phyloP scores from a whole-genome alignment of 2,329 filamentous ascomycete genomes.

The Pseudogymnoascus sp. region DNA sequence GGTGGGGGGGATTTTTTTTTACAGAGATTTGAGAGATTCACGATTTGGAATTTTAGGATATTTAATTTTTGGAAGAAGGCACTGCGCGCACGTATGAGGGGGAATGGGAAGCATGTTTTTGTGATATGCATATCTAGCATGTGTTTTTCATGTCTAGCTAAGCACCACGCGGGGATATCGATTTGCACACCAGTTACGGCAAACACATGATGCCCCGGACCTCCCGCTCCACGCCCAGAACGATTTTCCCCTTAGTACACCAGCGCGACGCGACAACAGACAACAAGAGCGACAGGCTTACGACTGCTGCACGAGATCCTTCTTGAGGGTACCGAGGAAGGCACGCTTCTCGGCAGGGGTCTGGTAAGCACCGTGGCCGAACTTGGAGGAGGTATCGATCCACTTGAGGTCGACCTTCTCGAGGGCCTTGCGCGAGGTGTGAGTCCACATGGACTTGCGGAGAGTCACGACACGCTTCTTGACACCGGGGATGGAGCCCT shows the following conservation, averaged over 20 bases:
- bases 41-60: background rate
- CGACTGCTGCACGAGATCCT: slow-evolving; percentile 63
- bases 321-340: slow-evolving; percentile 98
- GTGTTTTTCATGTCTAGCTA: slow-evolving; percentile 12
- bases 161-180: slow-evolving; percentile 10
- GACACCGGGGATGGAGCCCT: slow-evolving; percentile 94
- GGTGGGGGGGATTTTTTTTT: background rate
- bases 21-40: background rate
- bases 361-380: slow-evolving; percentile 99
- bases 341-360: slow-evolving; percentile 96
- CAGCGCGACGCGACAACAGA: slow-evolving; percentile 19
- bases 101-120: slow-evolving; percentile 9
- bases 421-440: slow-evolving; percentile 89
- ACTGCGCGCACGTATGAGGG: background rate
- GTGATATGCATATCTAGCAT: slow-evolving; percentile 10
- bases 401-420: slow-evolving; percentile 99
- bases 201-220: slow-evolving; percentile 20
- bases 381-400: slow-evolving; percentile 99
- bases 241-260: slow-evolving; percentile 6
- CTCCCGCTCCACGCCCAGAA: slow-evolving; percentile 23
- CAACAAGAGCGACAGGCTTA: slow-evolving; percentile 35
- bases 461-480: slow-evolving; percentile 99
- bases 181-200: slow-evolving; percentile 23
- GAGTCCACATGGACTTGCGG: slow-evolving; percentile 96
- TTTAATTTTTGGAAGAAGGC: background rate